Percentiles rank a stretch among this genome's conserved stretches.
Conservation (phyloP, 345 rosid genomes). For the Sisymbrium irio region DNA sequence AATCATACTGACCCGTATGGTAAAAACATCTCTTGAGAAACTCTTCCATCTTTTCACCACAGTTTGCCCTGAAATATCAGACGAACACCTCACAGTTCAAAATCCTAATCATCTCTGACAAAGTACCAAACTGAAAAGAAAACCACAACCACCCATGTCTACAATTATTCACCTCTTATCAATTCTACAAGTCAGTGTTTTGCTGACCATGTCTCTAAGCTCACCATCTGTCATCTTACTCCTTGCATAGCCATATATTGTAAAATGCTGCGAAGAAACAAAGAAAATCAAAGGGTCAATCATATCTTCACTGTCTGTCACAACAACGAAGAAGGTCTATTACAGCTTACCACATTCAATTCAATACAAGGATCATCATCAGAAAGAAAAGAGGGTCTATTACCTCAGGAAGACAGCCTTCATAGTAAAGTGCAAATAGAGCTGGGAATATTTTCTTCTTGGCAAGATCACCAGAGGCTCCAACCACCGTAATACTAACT, state of each 20-base stretch:
- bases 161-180: constrained; percentile 68
- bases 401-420: constrained; percentile 92
- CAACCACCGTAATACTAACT: constrained; percentile 89
- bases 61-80: constrained; percentile 65
- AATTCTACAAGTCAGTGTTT: constrained; percentile 89
- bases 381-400: background rate
- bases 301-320: background rate
- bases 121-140: background rate
- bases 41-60: constrained; percentile 87
- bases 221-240: constrained; percentile 96
- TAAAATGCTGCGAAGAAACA: constrained; percentile 65
- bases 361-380: constrained; percentile 7
- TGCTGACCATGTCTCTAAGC: constrained; percentile 91
- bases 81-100: constrained; percentile 19
- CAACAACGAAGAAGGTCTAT: background rate
- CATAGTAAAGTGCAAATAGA: constrained; percentile 93
- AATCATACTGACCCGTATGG: constrained; percentile 94
- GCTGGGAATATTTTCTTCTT: constrained; percentile 99
- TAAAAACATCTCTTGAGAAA: constrained; percentile 96
- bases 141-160: background rate
- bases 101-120: background rate
- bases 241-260: constrained; percentile 89
- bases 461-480: constrained; percentile 99
- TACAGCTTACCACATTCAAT: constrained; percentile 11
- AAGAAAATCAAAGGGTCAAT: constrained; percentile 8